A percentile compares a stretch with the other conserved stretches of the same genome.
phyloP scores from a whole-genome alignment of 75 land plant genomes.

The Selaginella moellendorffii region DNA sequence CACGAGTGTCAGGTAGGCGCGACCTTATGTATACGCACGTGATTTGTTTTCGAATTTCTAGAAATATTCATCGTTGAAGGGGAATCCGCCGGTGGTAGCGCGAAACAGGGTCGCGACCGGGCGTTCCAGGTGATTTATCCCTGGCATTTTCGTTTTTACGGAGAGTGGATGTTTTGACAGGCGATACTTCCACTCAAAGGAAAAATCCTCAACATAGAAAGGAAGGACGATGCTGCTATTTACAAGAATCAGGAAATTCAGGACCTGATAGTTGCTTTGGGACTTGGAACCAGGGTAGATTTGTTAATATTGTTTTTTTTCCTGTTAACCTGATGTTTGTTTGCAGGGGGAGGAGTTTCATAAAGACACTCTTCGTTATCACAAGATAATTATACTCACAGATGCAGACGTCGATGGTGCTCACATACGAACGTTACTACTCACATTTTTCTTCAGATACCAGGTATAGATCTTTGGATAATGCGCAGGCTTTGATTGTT shows the following conservation, averaged over 20 bases:
- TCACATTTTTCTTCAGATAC: constrained; percentile 96
- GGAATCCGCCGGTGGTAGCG: constrained; percentile 98
- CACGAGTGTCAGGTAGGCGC: constrained; percentile 66
- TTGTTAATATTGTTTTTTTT: background rate
- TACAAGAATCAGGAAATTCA: constrained; percentile 97
- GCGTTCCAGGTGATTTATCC: constrained; percentile 55
- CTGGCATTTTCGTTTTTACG: constrained; percentile 3
- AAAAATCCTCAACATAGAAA: constrained; percentile 82
- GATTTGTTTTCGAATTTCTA: constrained; percentile 19
- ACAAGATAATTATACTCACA: constrained; percentile 87
- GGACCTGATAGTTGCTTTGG: constrained; percentile 80
- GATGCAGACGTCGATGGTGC: constrained; percentile 99
- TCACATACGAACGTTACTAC: constrained; percentile 78
- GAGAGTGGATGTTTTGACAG: no score
- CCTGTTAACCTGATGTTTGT: background rate
- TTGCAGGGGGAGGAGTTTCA: constrained; percentile 90
- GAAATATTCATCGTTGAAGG: constrained; percentile 98
- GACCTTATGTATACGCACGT: background rate
- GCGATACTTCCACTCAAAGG: constrained; percentile 89
- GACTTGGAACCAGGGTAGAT: constrained; percentile 91
- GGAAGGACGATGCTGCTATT: constrained; percentile 89
- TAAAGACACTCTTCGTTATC: constrained; percentile 77
- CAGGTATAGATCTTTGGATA: constrained; percentile 40
- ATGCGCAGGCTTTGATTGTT: background rate
- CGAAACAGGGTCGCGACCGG: constrained; percentile 95